These are phyloP conservation scores for Coprinellus micaceus DNA, from an alignment of 768 basidiomycete species.

Conservation along the genomic window DNA sequence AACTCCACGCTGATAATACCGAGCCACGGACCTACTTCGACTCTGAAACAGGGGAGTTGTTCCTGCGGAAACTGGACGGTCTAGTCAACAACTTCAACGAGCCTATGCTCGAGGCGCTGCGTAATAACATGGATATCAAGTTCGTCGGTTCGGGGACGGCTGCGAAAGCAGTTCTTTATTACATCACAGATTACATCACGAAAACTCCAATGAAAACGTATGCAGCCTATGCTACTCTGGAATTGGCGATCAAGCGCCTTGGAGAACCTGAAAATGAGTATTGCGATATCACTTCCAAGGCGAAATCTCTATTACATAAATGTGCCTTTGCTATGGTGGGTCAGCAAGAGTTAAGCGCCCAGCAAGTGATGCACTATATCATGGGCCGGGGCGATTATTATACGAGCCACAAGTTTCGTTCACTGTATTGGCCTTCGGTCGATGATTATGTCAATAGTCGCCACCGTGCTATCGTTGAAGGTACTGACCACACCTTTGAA, in stretches of 20 bases:
- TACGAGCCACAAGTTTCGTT: slow-evolving; percentile 30
- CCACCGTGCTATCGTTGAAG: neutral
- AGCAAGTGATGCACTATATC: slow-evolving; percentile 32
- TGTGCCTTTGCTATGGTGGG: slow-evolving; percentile 34
- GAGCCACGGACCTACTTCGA: slow-evolving; percentile 22
- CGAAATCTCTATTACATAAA: slow-evolving; percentile 32
- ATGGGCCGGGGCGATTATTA: slow-evolving; percentile 33
- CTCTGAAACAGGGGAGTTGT: slow-evolving; percentile 27
- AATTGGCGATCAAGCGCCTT: slow-evolving; percentile 29
- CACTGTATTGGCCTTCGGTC: slow-evolving; percentile 33
- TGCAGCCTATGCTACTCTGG: slow-evolving; percentile 35
- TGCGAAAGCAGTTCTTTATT: slow-evolving; percentile 41
- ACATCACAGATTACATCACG: slow-evolving; percentile 48
- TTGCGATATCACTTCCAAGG: slow-evolving; percentile 10
- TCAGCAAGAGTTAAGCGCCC: slow-evolving; percentile 36
- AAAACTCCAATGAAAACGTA: slow-evolving; percentile 41
- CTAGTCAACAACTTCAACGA: slow-evolving; percentile 42
- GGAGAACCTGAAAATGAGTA: slow-evolving; percentile 12
- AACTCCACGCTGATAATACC: slow-evolving; percentile 20
- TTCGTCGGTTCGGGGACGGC: slow-evolving; percentile 38
- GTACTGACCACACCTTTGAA: neutral
- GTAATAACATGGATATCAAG: slow-evolving; percentile 47
- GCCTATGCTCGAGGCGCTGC: slow-evolving; percentile 29
- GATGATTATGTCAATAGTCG: slow-evolving; percentile 17
- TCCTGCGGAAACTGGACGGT: slow-evolving; percentile 32